phyloP scores from a whole-genome alignment of 495 filamentous ascomycete genomes.

The Aspergillus steynii region DNA sequence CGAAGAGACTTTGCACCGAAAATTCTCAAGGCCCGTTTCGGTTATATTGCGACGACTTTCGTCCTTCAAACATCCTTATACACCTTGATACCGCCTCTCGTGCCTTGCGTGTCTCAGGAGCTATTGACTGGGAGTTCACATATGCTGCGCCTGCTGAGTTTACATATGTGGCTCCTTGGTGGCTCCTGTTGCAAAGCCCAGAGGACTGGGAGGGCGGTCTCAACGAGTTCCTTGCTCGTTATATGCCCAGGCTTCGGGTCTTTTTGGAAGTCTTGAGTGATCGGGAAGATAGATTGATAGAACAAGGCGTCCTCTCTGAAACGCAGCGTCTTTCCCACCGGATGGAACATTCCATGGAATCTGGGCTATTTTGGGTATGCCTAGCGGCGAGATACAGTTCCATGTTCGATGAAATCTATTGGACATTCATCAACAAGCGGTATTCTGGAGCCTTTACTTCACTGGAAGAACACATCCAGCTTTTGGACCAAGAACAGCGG shows the following conservation, averaged over 20 bases:
- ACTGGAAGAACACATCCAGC: constrained; percentile 18
- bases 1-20: constrained; percentile 23
- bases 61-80: constrained; percentile 24
- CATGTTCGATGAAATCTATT: constrained; percentile 36
- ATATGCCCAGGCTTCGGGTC: constrained; percentile 15
- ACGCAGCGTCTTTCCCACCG: constrained; percentile 24
- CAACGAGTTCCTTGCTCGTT: constrained; percentile 20
- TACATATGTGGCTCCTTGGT: constrained; percentile 40
- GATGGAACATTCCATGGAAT: constrained; percentile 28
- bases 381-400: constrained; percentile 26
- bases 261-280: constrained; percentile 27
- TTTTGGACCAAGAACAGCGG: constrained; percentile 22
- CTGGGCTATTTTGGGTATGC: constrained; percentile 32
- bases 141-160: constrained; percentile 44
- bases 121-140: constrained; percentile 45
- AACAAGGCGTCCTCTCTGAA: constrained; percentile 17
- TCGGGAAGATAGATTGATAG: constrained; percentile 23
- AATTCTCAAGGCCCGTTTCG: constrained; percentile 21
- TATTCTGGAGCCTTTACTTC: constrained; percentile 24
- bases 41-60: constrained; percentile 25
- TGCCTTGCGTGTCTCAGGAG: constrained; percentile 10
- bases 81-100: constrained; percentile 10
- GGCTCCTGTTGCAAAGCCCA: constrained; percentile 38
- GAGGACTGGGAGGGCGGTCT: constrained; percentile 37
- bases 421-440: constrained; percentile 25